Percentiles rank a stretch among this genome's conserved stretches.
Conservation (phyloP, 2,329 filamentous ascomycete genomes). For the Capronia epimyces region DNA sequence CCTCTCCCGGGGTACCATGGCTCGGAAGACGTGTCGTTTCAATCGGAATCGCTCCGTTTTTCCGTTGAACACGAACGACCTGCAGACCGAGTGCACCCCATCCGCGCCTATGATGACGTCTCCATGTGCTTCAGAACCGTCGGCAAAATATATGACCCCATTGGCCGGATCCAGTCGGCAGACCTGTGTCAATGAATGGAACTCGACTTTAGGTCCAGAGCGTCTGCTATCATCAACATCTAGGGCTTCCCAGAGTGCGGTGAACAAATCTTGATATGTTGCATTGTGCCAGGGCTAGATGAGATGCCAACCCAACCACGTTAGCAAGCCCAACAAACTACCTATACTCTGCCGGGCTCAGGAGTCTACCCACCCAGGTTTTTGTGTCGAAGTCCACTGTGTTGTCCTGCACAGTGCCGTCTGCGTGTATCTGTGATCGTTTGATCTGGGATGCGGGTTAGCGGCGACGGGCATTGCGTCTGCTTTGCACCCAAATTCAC, state of each 20-base stretch:
- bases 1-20: conserved; percentile 47
- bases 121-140: conserved; percentile 41
- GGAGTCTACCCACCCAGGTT: conserved; percentile 4
- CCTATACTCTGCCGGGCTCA: neutral
- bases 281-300: conserved; percentile 12
- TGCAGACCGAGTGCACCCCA: conserved; percentile 42
- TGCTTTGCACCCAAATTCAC: neutral
- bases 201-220: conserved; percentile 4
- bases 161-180: conserved; percentile 31
- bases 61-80: conserved; percentile 31
- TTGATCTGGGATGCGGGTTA: neutral
- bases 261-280: conserved; percentile 12
- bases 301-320: too few species aligned
- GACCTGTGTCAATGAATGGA: conserved; percentile 1
- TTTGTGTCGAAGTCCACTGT: conserved; percentile 1
- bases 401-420: neutral
- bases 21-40: conserved; percentile 48
- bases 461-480: neutral
- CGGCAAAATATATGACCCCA: conserved; percentile 42
- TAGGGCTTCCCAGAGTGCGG: conserved; percentile 4
- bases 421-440: neutral
- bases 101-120: conserved; percentile 53
- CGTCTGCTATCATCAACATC: conserved; percentile 2
- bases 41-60: conserved; percentile 18
- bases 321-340: neutral